A percentile compares a stretch with the other conserved stretches of the same genome.
Evolutionary conservation across 352 stramenopile species (phyloP).

Genomic region (Pythium folliculosum): DNA sequence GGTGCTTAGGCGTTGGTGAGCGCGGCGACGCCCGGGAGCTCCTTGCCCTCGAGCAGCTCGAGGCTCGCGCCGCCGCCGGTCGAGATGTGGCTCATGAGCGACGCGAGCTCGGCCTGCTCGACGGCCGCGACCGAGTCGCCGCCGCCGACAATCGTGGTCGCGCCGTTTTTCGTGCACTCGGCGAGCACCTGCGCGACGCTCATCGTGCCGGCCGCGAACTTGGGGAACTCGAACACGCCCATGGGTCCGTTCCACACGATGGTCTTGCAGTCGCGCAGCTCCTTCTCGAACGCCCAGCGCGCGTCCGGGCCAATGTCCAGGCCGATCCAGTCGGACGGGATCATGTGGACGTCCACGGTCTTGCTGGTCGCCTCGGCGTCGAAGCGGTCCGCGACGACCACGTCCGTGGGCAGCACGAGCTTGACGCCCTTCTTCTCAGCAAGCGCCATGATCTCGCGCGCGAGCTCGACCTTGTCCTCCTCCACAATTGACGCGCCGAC

Average conservation of each 20-base stretch:
- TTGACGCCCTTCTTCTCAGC: slow-evolving; percentile 88
- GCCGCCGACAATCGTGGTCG: slow-evolving; percentile 92
- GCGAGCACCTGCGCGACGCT: slow-evolving; percentile 92
- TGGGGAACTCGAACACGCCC: slow-evolving; percentile 98
- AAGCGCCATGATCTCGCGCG: slow-evolving; percentile 90
- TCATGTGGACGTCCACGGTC: slow-evolving; percentile 74
- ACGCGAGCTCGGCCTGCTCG: slow-evolving; percentile 90
- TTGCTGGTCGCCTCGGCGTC: slow-evolving; percentile 63
- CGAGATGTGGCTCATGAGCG: slow-evolving; percentile 96
- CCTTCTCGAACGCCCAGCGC: slow-evolving; percentile 62
- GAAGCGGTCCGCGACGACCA: slow-evolving; percentile 93
- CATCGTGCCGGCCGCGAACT: slow-evolving; percentile 95
- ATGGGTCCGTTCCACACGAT: slow-evolving; percentile 96
- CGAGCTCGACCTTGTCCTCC: slow-evolving; percentile 93
- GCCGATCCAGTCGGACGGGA: slow-evolving; percentile 96
- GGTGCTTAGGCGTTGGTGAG: slow-evolving; percentile 64
- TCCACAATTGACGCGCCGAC: slow-evolving; percentile 96
- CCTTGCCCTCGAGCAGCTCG: slow-evolving; percentile 98
- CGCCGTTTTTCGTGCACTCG: slow-evolving; percentile 76
- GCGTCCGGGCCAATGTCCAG: slow-evolving; percentile 84
- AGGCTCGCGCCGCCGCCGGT: slow-evolving; percentile 98
- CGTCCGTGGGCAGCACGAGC: slow-evolving; percentile 92
- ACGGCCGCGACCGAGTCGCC: slow-evolving; percentile 96
- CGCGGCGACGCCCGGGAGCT: slow-evolving; percentile 96
- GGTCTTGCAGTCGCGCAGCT: slow-evolving; percentile 92